Base-by-base conservation (phyloP, 2,329 filamentous ascomycete species). In the Fusarium piperis region DNA sequence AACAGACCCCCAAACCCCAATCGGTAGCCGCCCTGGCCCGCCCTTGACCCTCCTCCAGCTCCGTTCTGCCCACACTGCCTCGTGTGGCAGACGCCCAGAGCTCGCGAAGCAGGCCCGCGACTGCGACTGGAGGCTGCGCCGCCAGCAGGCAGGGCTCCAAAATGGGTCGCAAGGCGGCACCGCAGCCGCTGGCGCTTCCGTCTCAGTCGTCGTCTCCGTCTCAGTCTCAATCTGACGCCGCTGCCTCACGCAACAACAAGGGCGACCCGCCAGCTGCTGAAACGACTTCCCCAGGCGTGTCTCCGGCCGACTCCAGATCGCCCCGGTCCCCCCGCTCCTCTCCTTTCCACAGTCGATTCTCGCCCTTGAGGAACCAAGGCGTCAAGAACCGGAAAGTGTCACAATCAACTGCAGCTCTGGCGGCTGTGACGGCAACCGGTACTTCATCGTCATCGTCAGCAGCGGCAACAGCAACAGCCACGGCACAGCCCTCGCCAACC, bases 161-260 rank as follows among this genome's bases (percentile, higher is more conserved):
- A 69, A 89, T 89, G 87, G 87, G 84, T 82, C 88, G 87, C 79
- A 90, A 88, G 81, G 81, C 85, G 77, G 86, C 84, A 81, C 88
- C 87, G 73, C 85, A 89, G 83, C 87, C 88, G 81, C 84, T 89
- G 81, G 81, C 84, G 78, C 83, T 89, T 65, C 53, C 70, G 67
- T 73, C 70, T 73, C 70, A 72, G 67, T 73, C 58, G 55, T 67
- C 63, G 57, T 60, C 57, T 67, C 67, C 65, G 62, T 30, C 59
- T 59, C 68, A 73, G 51, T 70, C 56, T 62, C 68, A 72, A 80
- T 82, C 83, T 76, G 83, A 83, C 70, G 74, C 80, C 70, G 74
- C 79, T 72, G 79, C 77, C 73, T 79, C 80, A 72, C 73, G 68
- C 68, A 67, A 70, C 66, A 74, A 76, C 66, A 74, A 76, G 65